These are phyloP conservation scores for Hyaloperonospora arabidopsidis DNA, from an alignment of 352 stramenopile genomes.

Conservation along the genomic window DNA sequence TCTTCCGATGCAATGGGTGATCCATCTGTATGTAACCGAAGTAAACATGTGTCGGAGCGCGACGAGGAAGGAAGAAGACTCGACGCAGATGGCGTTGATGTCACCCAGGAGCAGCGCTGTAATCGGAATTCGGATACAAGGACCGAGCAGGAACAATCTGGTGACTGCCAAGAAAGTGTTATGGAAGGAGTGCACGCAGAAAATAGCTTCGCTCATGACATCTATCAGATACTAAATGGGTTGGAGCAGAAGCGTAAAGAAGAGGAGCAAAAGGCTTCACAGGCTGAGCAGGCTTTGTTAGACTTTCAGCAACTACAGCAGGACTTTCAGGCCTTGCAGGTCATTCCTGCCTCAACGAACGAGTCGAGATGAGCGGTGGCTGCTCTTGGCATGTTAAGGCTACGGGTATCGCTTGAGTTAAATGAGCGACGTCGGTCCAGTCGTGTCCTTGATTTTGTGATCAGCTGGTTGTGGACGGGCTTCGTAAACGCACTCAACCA, in stretches of 20 bases:
- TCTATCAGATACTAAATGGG: conserved; percentile 49
- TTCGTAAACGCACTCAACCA: conserved; percentile 83
- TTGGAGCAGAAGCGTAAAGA: conserved; percentile 52
- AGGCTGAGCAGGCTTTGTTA: conserved; percentile 39
- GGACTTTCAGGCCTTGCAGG: conserved; percentile 22
- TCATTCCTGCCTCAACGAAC: conserved; percentile 19
- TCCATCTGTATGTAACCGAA: conserved; percentile 5
- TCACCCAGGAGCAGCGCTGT: conserved; percentile 5
- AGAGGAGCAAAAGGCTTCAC: conserved; percentile 52
- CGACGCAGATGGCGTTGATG: conserved; percentile 13
- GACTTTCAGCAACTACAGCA: conserved; percentile 49
- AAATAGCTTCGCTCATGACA: conserved; percentile 41
- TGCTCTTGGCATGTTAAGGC: conserved; percentile 3
- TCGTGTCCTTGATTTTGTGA: conserved; percentile 61
- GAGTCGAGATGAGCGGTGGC: not conserved
- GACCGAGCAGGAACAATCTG: conserved; percentile 3
- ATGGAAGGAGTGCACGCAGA: conserved; percentile 5
- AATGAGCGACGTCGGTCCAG: conserved; percentile 42
- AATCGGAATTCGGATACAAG: conserved; percentile 1
- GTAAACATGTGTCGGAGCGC: conserved; percentile 16
- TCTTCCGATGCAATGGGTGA: conserved; percentile 3
- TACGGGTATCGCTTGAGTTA: conserved; percentile 15
- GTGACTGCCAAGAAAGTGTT: conserved; percentile 6
- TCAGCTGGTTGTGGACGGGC: conserved; percentile 63
- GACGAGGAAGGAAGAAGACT: conserved; percentile 35